phyloP scores from a whole-genome alignment of 306 rosid species.

The Alnus glutinosa region DNA sequence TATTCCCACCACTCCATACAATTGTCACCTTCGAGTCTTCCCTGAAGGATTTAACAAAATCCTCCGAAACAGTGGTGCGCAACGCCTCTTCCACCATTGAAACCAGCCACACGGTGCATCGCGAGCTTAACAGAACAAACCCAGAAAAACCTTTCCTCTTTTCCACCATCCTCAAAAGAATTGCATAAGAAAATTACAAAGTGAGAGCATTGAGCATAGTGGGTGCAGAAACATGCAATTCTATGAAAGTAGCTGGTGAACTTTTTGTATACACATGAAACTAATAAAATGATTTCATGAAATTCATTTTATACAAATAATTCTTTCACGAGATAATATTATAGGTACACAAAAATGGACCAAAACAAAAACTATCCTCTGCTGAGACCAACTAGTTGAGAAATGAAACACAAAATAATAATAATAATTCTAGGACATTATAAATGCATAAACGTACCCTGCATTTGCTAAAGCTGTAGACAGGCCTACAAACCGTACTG shows the following conservation, averaged over 20 bases:
- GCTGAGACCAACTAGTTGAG: not conserved
- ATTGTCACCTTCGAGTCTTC: too few relatives aligned
- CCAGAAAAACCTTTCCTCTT: too few relatives aligned
- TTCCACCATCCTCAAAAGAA: not conserved
- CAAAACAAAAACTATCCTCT: not conserved
- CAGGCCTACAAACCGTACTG: slow-evolving; percentile 87
- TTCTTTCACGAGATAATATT: too few relatives aligned
- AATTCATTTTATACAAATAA: too few relatives aligned
- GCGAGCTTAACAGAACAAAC: too few relatives aligned
- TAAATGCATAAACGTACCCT: slow-evolving; percentile 52
- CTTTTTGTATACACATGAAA: not conserved
- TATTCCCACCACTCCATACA: too few relatives aligned
- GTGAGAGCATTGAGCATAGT: not conserved
- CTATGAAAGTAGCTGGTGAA: not conserved
- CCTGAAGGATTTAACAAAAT: too few relatives aligned
- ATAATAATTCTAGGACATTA: not conserved
- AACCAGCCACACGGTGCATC: too few relatives aligned
- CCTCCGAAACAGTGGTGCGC: too few relatives aligned
- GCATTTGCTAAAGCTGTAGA: slow-evolving; percentile 98
- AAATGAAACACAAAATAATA: not conserved
- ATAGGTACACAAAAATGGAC: not conserved
- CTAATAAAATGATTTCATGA: not conserved
- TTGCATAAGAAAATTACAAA: slow-evolving; percentile 12
- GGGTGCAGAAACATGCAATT: slow-evolving; percentile 2
- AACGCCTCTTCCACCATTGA: too few relatives aligned